Evolutionary conservation across 805 yeast genomes (phyloP).

Genomic region (Kockiozyma suomiensis): DNA sequence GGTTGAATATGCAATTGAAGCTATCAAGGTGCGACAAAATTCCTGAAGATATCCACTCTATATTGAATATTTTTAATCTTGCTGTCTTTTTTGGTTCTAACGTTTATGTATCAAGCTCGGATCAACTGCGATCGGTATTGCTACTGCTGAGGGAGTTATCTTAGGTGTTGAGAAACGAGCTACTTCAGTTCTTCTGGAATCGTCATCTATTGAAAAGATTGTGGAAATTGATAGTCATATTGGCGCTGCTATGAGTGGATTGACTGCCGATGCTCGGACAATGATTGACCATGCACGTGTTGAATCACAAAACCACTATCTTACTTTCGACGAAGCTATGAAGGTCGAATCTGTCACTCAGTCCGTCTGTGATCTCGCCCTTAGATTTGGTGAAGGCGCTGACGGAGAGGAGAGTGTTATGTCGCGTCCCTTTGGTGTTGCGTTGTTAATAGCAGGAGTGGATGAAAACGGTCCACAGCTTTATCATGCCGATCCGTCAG

Average conservation of each 20-base stretch:
- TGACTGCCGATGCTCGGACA: constrained; percentile 97
- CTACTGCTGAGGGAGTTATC: constrained; percentile 93
- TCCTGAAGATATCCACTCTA: no score
- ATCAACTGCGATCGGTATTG: constrained; percentile 97
- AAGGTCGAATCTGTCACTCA: constrained; percentile 93
- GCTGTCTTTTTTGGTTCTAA: not conserved
- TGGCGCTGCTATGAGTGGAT: constrained; percentile 98
- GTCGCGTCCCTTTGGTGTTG: constrained; percentile 99
- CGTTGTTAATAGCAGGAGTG: constrained; percentile 89
- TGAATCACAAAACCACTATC: constrained; percentile 67
- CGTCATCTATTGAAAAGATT: constrained; percentile 92
- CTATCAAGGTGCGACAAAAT: constrained; percentile 92
- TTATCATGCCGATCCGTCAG: constrained; percentile 96
- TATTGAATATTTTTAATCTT: no score
- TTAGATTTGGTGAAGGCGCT: constrained; percentile 96
- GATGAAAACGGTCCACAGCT: constrained; percentile 97
- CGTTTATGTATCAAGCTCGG: constrained; percentile 52
- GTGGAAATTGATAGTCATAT: constrained; percentile 91
- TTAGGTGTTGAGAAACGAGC: constrained; percentile 97
- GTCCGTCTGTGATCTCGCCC: constrained; percentile 93
- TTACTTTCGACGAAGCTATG: constrained; percentile 90
- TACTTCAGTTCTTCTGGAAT: constrained; percentile 86
- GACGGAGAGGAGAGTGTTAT: constrained; percentile 90
- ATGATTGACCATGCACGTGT: constrained; percentile 99
- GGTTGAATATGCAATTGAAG: constrained; percentile 96